phyloP scores from a whole-genome alignment of 2,329 filamentous ascomycete genomes.

The Colletotrichum cuscutae region DNA sequence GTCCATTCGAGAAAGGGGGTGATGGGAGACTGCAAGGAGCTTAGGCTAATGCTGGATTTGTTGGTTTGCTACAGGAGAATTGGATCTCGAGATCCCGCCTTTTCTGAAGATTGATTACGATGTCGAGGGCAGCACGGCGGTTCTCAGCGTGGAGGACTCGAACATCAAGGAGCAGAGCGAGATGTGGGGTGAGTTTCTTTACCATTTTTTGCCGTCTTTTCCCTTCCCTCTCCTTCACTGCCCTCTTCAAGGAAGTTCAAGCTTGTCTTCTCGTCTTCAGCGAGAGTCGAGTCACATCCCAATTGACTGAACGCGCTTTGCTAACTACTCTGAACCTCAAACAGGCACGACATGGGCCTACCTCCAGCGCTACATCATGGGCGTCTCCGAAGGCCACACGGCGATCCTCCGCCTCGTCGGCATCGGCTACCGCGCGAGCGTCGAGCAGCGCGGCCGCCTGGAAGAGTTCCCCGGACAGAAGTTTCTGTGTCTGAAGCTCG shows the following conservation, averaged over 20 bases:
- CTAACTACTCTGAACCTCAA: constrained; percentile 17
- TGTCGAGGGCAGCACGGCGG: constrained; percentile 68
- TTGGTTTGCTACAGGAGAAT: constrained; percentile 64
- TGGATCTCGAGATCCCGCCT: constrained; percentile 81
- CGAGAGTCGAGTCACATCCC: background rate
- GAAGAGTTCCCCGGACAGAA: constrained; percentile 84
- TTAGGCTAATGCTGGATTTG: constrained; percentile 3
- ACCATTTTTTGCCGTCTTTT: background rate
- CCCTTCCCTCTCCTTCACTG: background rate
- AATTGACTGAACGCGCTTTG: constrained; percentile 34
- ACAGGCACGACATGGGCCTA: constrained; percentile 90
- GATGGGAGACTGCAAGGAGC: background rate
- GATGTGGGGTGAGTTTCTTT: constrained; percentile 86
- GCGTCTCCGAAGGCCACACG: constrained; percentile 95
- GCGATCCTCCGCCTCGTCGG: constrained; percentile 93
- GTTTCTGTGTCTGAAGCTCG: constrained; percentile 93
- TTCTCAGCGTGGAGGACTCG: constrained; percentile 76
- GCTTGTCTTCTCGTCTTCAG: background rate
- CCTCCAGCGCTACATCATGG: constrained; percentile 89
- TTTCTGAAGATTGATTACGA: constrained; percentile 82
- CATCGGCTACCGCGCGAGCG: constrained; percentile 91
- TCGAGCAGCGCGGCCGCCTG: constrained; percentile 80
- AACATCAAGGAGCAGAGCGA: constrained; percentile 80
- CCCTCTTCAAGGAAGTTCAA: background rate
- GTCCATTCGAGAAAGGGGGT: background rate